Base-by-base conservation (phyloP, 129 eudicot species). In the Artemisia annua region DNA sequence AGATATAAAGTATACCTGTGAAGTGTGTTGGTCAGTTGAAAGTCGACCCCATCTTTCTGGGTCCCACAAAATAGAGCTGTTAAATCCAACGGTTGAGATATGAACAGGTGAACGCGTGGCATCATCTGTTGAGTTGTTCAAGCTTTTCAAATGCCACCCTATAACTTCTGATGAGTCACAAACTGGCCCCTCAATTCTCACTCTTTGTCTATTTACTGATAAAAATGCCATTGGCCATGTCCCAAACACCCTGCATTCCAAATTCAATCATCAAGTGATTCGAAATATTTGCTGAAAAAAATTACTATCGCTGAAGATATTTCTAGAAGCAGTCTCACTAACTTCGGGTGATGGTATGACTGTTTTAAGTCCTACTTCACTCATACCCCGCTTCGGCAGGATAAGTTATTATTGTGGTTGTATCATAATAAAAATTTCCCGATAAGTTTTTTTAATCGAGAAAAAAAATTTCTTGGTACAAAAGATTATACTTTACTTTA, bases 11-110 rank as follows among this genome's bases (percentile, higher is more conserved):
- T 7, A 13, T 63, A 90, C 98, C 97, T 94, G 96, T 22, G 97
- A 84, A 15, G 89, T 79, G 66, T 80, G 87, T 56, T 90, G 96
- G 44, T 80, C 78, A 10, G 97, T 79, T 5, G 97, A 65, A 55
- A 86, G 85, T 7, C 99, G 89, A 1, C 99, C 99, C 99, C 99
- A 90, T 63, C 99, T 86, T 68, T 94, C 99, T 0, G 99, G 99
- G 78, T 94, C 99, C 99, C 99, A 94, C 13, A 94, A 73, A 22
- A 94, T 86, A 0, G 99, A 94, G 68, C 97, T 94, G 57, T 90
- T 94, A 82, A 95, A 95, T 65, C 94, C 99, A 58, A 90, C 90
- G 72, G 94, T 84, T 1, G 97, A 95, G 56, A 95, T 88, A 54
- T 83, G 96, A 64, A 94, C 78, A 4, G 86, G 90, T 39, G 85